Conservation (phyloP, 805 yeast genomes). For the Saccharomycopsis fibuligera region DNA sequence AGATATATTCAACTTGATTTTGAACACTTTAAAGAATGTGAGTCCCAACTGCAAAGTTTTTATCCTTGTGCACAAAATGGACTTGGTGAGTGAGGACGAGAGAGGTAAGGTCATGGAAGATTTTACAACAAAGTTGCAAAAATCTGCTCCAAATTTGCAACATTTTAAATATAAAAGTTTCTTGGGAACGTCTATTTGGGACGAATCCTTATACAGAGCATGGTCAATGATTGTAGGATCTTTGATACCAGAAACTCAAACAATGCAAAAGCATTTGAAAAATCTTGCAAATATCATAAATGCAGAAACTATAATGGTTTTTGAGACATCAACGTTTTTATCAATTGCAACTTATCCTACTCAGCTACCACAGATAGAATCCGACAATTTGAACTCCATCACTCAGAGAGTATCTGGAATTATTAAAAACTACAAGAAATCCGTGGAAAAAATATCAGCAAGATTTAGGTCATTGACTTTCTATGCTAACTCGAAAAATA, state of each 20-base stretch:
- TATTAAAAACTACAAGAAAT: conserved; percentile 42
- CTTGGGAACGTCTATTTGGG: conserved; percentile 94
- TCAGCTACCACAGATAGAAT: conserved; percentile 23
- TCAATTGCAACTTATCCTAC: conserved; percentile 48
- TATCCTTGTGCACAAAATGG: conserved; percentile 93
- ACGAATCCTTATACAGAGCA: conserved; percentile 89
- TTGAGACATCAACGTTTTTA: conserved; percentile 89
- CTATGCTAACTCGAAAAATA: conserved; percentile 40
- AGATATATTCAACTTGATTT: conserved; percentile 80
- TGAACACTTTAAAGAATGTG: conserved; percentile 72
- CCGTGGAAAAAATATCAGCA: conserved; percentile 39
- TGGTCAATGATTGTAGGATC: conserved; percentile 97
- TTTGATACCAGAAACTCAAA: conserved; percentile 82
- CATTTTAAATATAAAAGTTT: conserved; percentile 41
- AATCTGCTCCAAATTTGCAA: conserved; percentile 22
- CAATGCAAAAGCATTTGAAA: conserved; percentile 68
- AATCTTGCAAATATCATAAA: conserved; percentile 67
- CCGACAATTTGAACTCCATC: conserved; percentile 12
- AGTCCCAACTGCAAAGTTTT: conserved; percentile 90
- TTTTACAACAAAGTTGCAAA: conserved; percentile 64
- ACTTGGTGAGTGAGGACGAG: conserved; percentile 80
- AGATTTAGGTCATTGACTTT: conserved; percentile 40
- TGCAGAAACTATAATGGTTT: conserved; percentile 85
- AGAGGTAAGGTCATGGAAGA: conserved; percentile 86
- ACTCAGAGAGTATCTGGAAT: conserved; percentile 39